Evolutionary conservation across 2,329 filamentous ascomycete genomes (phyloP).

Genomic region (Colletotrichum lindemuthianum): DNA sequence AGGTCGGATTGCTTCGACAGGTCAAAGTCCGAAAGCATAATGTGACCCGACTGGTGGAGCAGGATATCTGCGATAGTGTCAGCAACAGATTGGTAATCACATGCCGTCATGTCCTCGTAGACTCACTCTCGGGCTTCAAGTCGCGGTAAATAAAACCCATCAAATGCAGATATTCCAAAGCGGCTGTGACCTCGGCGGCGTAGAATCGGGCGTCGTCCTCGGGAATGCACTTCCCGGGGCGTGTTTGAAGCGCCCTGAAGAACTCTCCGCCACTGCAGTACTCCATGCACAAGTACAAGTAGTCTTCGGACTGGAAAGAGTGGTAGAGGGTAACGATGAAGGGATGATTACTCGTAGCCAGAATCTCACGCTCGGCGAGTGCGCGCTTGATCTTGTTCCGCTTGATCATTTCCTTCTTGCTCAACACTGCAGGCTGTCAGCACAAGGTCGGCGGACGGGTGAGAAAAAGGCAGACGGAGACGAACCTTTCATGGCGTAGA

Average conservation of each 20-base stretch:
- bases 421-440: constrained; percentile 76
- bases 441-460: constrained; percentile 19
- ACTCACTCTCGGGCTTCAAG: constrained; percentile 95
- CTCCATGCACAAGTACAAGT: constrained; percentile 99
- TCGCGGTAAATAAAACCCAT: constrained; percentile 99
- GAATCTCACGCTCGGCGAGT: constrained; percentile 95
- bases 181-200: constrained; percentile 95
- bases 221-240: constrained; percentile 95
- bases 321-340: constrained; percentile 99
- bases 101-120: background rate
- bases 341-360: constrained; percentile 97
- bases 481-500: constrained; percentile 98
- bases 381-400: constrained; percentile 99
- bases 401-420: constrained; percentile 99
- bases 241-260: constrained; percentile 94
- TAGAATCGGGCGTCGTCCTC: constrained; percentile 98
- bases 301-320: constrained; percentile 98
- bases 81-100: constrained; percentile 32
- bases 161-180: constrained; percentile 93
- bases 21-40: constrained; percentile 99
- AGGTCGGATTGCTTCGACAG: constrained; percentile 97
- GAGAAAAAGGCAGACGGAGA: constrained; percentile 39
- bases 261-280: constrained; percentile 99
- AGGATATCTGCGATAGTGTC: constrained; percentile 77
- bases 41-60: constrained; percentile 98